Conservation (phyloP, 2,329 filamentous ascomycete genomes). For the Alternaria dauci region DNA sequence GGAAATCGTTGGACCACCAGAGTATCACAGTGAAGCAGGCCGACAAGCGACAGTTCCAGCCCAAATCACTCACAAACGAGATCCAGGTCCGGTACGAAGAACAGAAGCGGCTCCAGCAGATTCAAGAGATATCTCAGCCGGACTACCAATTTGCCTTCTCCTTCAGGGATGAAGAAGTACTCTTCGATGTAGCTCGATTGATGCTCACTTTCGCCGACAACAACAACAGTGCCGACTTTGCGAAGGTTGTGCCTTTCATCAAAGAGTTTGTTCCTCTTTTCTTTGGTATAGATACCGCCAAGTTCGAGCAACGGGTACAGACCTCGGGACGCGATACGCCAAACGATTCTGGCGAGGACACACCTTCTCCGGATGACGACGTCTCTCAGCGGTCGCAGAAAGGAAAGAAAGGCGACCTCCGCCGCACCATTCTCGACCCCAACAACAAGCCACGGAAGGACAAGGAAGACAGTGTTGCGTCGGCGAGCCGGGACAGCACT, state of each 20-base stretch:
- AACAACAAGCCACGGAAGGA: constrained; percentile 75
- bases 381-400: constrained; percentile 73
- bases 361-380: constrained; percentile 72
- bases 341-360: constrained; percentile 66
- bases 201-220: constrained; percentile 56
- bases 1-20: constrained; percentile 96
- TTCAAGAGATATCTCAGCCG: constrained; percentile 65
- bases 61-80: constrained; percentile 87
- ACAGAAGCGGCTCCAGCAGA: constrained; percentile 75
- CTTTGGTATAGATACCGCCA: constrained; percentile 59
- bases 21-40: constrained; percentile 85
- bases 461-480: constrained; percentile 80
- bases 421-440: constrained; percentile 85
- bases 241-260: constrained; percentile 57
- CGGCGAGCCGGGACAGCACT: constrained; percentile 86
- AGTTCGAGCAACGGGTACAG: constrained; percentile 73
- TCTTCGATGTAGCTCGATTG: constrained; percentile 59
- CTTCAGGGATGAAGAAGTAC: constrained; percentile 67
- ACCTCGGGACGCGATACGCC: constrained; percentile 50
- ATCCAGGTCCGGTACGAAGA: constrained; percentile 95
- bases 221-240: constrained; percentile 54
- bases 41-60: constrained; percentile 90
- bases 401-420: constrained; percentile 72
- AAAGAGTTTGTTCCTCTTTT: constrained; percentile 61
- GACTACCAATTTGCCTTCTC: constrained; percentile 78